phyloP scores from a whole-genome alignment of 2,329 filamentous ascomycete species.

The Monilinia fructicola region DNA sequence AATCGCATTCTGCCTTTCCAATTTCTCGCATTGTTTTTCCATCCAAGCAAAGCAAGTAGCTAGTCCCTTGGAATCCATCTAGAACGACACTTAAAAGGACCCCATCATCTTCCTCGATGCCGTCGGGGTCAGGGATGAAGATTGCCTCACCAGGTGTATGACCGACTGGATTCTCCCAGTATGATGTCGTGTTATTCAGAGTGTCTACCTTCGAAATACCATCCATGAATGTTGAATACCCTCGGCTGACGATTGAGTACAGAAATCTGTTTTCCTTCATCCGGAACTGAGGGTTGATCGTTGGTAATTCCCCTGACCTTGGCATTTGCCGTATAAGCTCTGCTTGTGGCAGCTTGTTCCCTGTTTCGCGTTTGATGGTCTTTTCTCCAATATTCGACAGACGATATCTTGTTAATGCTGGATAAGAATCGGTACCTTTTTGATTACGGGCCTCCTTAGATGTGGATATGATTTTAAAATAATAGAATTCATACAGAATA shows the following conservation, averaged over 20 bases:
- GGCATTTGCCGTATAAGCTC: slow-evolving; percentile 49
- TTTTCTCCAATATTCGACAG: slow-evolving; percentile 22
- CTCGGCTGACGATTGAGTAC: slow-evolving; percentile 57
- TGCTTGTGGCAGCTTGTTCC: slow-evolving; percentile 15
- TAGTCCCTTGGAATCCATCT: slow-evolving; percentile 57
- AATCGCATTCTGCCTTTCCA: slow-evolving; percentile 61
- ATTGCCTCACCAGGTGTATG: slow-evolving; percentile 71
- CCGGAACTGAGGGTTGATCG: slow-evolving; percentile 54
- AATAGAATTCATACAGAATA: slow-evolving; percentile 66
- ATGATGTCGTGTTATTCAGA: slow-evolving; percentile 48
- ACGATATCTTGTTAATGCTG: slow-evolving; percentile 30
- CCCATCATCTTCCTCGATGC: slow-evolving; percentile 60
- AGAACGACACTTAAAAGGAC: slow-evolving; percentile 54
- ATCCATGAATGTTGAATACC: slow-evolving; percentile 61
- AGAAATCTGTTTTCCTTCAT: slow-evolving; percentile 55
- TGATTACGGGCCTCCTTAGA: slow-evolving; percentile 37
- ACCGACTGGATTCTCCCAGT: slow-evolving; percentile 57
- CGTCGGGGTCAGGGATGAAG: slow-evolving; percentile 57
- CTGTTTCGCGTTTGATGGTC: neutral
- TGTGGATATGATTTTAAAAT: slow-evolving; percentile 64
- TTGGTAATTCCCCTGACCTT: slow-evolving; percentile 61
- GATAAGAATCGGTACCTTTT: slow-evolving; percentile 49
- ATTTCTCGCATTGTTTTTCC: slow-evolving; percentile 62
- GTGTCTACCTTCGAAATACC: slow-evolving; percentile 65
- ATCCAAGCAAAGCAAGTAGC: slow-evolving; percentile 63